phyloP scores from a whole-genome alignment of 2,329 filamentous ascomycete species.

The Colletotrichum sp. region DNA sequence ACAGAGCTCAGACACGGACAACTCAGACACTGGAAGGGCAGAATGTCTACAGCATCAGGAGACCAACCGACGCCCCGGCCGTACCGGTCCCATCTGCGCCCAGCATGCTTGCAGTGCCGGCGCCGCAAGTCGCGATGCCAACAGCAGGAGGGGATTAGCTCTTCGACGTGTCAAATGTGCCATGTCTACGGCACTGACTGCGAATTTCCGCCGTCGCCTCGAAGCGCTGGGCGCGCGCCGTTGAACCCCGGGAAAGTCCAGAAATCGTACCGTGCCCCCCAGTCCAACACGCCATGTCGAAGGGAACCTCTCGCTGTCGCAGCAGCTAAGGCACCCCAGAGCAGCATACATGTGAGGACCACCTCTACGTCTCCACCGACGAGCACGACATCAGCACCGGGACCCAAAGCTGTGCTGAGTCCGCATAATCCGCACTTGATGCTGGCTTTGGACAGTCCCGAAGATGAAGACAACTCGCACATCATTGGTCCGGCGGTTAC shows the following conservation, averaged over 20 bases:
- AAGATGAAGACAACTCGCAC: slow-evolving; percentile 50
- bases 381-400: slow-evolving; percentile 5
- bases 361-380: background rate
- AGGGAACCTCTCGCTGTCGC: slow-evolving; percentile 10
- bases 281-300: slow-evolving; percentile 5
- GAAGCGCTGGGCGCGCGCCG: slow-evolving; percentile 9
- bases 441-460: slow-evolving; percentile 28
- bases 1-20: background rate
- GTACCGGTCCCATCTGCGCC: slow-evolving; percentile 66
- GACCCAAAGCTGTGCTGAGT: background rate
- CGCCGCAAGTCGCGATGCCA: slow-evolving; percentile 67
- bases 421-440: slow-evolving; percentile 27
- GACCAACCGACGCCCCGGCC: slow-evolving; percentile 42
- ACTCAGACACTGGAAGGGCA: background rate
- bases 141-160: slow-evolving; percentile 51
- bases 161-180: slow-evolving; percentile 61
- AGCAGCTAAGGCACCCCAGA: background rate
- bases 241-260: slow-evolving; percentile 20
- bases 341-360: background rate
- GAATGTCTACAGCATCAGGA: slow-evolving; percentile 3
- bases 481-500: slow-evolving; percentile 66
- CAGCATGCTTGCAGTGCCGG: slow-evolving; percentile 65
- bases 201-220: slow-evolving; percentile 45
- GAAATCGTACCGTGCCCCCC: slow-evolving; percentile 5
- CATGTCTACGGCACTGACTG: slow-evolving; percentile 63